Percentiles rank a stretch among this genome's conserved stretches.
Conservation (phyloP, 768 basidiomycete species). For the Leucocoprinus leucothites region DNA sequence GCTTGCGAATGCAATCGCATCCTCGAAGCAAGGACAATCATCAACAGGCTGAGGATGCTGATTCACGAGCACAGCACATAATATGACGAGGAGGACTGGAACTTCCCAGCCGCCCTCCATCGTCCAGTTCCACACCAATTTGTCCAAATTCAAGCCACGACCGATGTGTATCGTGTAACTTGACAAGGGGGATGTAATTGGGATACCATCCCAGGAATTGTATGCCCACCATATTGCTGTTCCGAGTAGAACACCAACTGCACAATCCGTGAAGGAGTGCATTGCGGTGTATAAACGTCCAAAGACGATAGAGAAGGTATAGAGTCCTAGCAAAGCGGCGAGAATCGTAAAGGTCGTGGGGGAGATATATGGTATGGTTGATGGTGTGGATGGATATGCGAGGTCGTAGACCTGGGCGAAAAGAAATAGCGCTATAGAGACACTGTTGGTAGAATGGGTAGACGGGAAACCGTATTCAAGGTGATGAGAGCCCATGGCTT, state of each 20-base stretch:
- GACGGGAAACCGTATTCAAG: constrained; percentile 96
- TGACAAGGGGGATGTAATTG: constrained; percentile 26
- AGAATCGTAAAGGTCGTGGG: constrained; percentile 37
- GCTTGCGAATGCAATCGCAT: constrained; percentile 90
- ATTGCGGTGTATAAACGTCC: constrained; percentile 85
- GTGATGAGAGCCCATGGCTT: constrained; percentile 77
- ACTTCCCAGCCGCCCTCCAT: constrained; percentile 45
- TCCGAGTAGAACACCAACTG: constrained; percentile 62
- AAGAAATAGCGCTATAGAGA: constrained; percentile 86
- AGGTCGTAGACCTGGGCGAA: constrained; percentile 57
- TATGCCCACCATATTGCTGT: constrained; percentile 63
- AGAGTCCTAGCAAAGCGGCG: constrained; percentile 46
- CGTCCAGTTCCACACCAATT: constrained; percentile 34
- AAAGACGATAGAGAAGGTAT: constrained; percentile 70
- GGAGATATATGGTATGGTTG: constrained; percentile 39
- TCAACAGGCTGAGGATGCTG: constrained; percentile 94
- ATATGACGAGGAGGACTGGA: constrained; percentile 55
- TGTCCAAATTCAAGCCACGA: constrained; percentile 34
- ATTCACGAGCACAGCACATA: constrained; percentile 76
- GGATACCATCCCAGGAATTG: constrained; percentile 40
- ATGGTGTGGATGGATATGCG: constrained; percentile 26
- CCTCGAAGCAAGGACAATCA: constrained; percentile 97
- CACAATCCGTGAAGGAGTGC: constrained; percentile 82
- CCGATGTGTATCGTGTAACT: constrained; percentile 30
- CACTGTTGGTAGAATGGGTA: constrained; percentile 89